Percentiles rank a stretch among this genome's conserved stretches.
phyloP scores from a whole-genome alignment of 148 eudicot genomes.

The Cornus controversa region DNA sequence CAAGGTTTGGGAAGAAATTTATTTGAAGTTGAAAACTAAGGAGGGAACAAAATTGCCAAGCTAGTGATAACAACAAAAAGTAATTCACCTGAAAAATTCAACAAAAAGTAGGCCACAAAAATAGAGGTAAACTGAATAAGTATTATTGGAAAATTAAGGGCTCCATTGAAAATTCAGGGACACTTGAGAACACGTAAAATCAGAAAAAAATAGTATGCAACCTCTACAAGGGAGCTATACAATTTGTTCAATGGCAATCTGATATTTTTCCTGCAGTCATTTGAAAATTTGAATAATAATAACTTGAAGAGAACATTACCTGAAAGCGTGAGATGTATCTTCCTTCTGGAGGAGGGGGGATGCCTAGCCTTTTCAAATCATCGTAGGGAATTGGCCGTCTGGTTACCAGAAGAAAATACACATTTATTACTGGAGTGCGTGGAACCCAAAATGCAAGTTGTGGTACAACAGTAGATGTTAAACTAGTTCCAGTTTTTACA shows the following conservation, averaged over 20 bases:
- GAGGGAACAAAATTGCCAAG: neutral
- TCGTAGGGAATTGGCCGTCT: conserved; percentile 86
- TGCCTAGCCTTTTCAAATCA: conserved; percentile 85
- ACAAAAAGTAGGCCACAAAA: neutral
- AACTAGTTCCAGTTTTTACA: neutral
- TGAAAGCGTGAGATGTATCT: conserved; percentile 82
- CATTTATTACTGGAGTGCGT: neutral
- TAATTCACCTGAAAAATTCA: too few relatives aligned
- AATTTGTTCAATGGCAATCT: neutral
- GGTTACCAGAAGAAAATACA: conserved; percentile 11
- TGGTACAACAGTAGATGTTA: neutral
- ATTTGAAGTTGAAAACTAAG: neutral
- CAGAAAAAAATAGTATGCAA: neutral
- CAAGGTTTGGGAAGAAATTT: neutral
- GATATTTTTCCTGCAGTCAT: neutral
- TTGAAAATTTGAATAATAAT: neutral
- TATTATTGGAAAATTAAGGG: neutral
- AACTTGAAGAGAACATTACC: conserved; percentile 35
- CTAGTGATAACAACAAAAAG: too few relatives aligned
- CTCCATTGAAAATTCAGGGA: neutral
- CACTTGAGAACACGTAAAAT: neutral
- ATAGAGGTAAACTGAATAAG: neutral
- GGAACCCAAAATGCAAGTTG: neutral
- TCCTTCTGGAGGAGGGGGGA: conserved; percentile 97
- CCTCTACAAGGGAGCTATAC: neutral